phyloP scores from a whole-genome alignment of 2,329 filamentous ascomycete genomes.

The Aspergillus sp. region DNA sequence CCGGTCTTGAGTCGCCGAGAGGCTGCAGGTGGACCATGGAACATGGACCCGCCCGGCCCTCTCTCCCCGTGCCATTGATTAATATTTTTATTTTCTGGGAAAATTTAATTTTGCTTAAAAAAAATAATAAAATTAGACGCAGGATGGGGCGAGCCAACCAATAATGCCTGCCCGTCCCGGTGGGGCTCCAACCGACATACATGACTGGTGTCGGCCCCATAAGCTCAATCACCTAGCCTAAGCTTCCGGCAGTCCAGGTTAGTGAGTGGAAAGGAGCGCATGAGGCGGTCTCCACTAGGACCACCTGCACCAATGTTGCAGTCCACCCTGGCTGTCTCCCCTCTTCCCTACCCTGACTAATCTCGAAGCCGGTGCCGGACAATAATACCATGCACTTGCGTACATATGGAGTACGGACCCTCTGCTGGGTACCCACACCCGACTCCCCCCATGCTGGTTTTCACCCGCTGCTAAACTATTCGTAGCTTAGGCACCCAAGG shows the following conservation, averaged over 20 bases:
- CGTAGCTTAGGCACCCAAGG: neutral
- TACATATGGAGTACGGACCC: constrained; percentile 19
- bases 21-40: constrained; percentile 26
- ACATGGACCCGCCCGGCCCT: constrained; percentile 16
- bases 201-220: constrained; percentile 22
- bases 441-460: constrained; percentile 8
- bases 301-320: constrained; percentile 21
- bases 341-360: constrained; percentile 9
- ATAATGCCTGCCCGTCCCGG: constrained; percentile 17
- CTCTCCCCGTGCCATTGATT: constrained; percentile 23
- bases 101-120: neutral
- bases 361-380: constrained; percentile 12
- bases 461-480: neutral
- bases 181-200: constrained; percentile 19
- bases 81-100: constrained; percentile 7
- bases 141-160: constrained; percentile 16
- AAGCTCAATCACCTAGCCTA: constrained; percentile 22
- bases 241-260: constrained; percentile 25
- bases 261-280: constrained; percentile 9
- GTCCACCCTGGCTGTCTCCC: neutral
- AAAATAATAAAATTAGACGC: constrained; percentile 14
- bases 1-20: constrained; percentile 27
- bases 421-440: constrained; percentile 12
- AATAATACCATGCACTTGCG: constrained; percentile 15
- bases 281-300: constrained; percentile 21